Evolutionary conservation across 371 early-diverging fungal species (phyloP).

Genomic region (Mortierella sp.): DNA sequence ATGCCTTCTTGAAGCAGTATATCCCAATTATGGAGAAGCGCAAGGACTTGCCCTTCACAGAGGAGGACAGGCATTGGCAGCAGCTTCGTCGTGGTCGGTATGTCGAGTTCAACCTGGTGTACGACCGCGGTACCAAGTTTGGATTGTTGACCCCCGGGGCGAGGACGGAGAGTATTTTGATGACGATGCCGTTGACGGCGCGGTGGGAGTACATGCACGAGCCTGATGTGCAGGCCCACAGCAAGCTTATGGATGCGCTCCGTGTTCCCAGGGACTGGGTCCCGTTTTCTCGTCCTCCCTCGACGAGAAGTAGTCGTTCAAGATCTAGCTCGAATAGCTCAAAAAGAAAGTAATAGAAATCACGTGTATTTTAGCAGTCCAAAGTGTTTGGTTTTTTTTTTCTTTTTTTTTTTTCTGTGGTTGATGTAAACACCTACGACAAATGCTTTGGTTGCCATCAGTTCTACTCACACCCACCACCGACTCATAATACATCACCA

Average conservation of each 20-base stretch:
- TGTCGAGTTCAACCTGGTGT: slow-evolving; percentile 91
- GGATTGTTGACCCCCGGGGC: slow-evolving; percentile 89
- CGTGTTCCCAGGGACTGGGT: slow-evolving; percentile 89
- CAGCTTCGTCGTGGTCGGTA: slow-evolving; percentile 90
- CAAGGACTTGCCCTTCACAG: slow-evolving; percentile 74
- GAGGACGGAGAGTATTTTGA: slow-evolving; percentile 89
- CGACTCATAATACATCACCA: slow-evolving; percentile 21
- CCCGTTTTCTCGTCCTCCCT: slow-evolving; percentile 20
- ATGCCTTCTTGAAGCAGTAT: slow-evolving; percentile 82
- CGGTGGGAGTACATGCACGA: slow-evolving; percentile 92
- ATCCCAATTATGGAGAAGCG: slow-evolving; percentile 81
- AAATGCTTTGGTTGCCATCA: not conserved
- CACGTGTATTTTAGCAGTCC: slow-evolving; percentile 26
- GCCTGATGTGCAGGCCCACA: slow-evolving; percentile 75
- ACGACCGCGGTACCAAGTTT: slow-evolving; percentile 94
- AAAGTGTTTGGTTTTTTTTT: slow-evolving; percentile 4
- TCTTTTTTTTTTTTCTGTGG: slow-evolving; percentile 16
- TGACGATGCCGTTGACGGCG: slow-evolving; percentile 88
- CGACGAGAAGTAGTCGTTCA: not conserved
- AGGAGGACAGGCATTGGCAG: slow-evolving; percentile 85
- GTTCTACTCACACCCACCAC: slow-evolving; percentile 2
- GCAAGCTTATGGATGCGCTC: slow-evolving; percentile 81
- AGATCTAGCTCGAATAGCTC: slow-evolving; percentile 8
- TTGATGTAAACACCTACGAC: slow-evolving; percentile 2
- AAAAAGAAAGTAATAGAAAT: not conserved